These are phyloP conservation scores for Cutaneotrichosporon daszewskae DNA, from an alignment of 1,284 basidiomycete genomes.

Conservation along the genomic window DNA sequence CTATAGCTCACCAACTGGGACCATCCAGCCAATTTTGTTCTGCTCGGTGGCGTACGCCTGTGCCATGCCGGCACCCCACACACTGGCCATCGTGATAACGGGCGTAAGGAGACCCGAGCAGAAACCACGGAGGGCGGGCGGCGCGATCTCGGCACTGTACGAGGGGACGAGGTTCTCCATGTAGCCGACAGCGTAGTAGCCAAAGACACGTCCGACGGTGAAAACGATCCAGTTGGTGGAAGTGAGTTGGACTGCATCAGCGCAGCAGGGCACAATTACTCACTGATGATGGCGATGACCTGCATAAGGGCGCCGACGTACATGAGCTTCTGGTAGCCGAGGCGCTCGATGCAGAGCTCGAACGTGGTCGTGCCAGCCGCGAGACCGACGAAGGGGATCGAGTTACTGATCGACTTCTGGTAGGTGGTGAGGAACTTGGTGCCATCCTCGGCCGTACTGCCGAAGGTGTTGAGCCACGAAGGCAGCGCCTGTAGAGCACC, in stretches of 20 bases:
- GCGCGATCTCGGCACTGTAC: slow-evolving; percentile 21
- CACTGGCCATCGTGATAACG: slow-evolving; percentile 5
- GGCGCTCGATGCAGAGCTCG: slow-evolving; percentile 14
- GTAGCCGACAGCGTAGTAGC: slow-evolving; percentile 21
- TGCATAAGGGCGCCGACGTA: slow-evolving; percentile 12
- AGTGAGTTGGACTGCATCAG: slow-evolving; percentile 15
- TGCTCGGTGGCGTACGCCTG: slow-evolving; percentile 13
- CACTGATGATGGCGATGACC: slow-evolving; percentile 18
- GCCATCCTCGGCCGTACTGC: slow-evolving; percentile 5
- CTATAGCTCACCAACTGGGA: slow-evolving; percentile 13
- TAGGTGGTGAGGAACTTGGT: slow-evolving; percentile 7
- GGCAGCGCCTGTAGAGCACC: slow-evolving; percentile 24
- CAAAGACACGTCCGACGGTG: slow-evolving; percentile 21
- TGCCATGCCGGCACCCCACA: slow-evolving; percentile 14
- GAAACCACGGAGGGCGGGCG: slow-evolving; percentile 18
- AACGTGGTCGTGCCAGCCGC: slow-evolving; percentile 10
- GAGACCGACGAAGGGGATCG: slow-evolving; percentile 15
- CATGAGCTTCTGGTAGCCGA: slow-evolving; percentile 18
- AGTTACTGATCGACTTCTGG: slow-evolving; percentile 19
- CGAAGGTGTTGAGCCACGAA: slow-evolving; percentile 17
- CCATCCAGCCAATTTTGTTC: slow-evolving; percentile 13
- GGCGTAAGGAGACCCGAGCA: slow-evolving; percentile 16
- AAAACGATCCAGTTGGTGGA: slow-evolving; percentile 15
- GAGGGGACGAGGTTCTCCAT: slow-evolving; percentile 22
- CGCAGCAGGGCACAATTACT: slow-evolving; percentile 3